A percentile compares a stretch with the other conserved stretches of the same genome.
Conservation (phyloP, 1,139 yeast species). For the Yamadazyma oceani region DNA sequence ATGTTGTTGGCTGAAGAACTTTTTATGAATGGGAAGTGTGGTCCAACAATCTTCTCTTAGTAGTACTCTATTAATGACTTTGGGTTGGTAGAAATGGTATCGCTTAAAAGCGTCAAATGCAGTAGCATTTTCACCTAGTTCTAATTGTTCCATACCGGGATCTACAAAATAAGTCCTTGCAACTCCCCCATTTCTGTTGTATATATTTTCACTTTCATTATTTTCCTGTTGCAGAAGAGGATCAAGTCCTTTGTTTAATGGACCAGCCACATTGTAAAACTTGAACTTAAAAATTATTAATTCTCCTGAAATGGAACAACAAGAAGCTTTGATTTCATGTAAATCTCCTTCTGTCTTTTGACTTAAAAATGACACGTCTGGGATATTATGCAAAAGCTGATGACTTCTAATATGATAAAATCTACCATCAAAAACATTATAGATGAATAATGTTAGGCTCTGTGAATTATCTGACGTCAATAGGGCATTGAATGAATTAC, state of each 20-base stretch:
- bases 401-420: conserved; percentile 41
- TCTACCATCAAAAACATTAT: conserved; percentile 24
- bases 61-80: conserved; percentile 27
- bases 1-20: conserved; percentile 49
- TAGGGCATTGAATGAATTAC: conserved; percentile 35
- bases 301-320: conserved; percentile 53
- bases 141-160: conserved; percentile 28
- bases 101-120: conserved; percentile 20
- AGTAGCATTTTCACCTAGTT: conserved; percentile 17
- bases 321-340: conserved; percentile 29
- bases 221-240: not conserved
- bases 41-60: conserved; percentile 62
- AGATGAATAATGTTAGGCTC: conserved; percentile 42
- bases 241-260: conserved; percentile 17
- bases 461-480: conserved; percentile 62
- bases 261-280: conserved; percentile 28
- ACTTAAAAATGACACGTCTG: conserved; percentile 49
- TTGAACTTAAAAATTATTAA: conserved; percentile 39
- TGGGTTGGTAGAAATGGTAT: conserved; percentile 25
- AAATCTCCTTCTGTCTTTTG: conserved; percentile 17
- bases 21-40: conserved; percentile 35
- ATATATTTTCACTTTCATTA: not conserved
- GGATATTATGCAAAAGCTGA: conserved; percentile 56
- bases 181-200: not conserved
- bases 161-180: conserved; percentile 28